A percentile compares a stretch with the other conserved stretches of the same genome.
phyloP scores from a whole-genome alignment of 2,329 filamentous ascomycete species.

The Aspergillus pseudoviridinutans region DNA sequence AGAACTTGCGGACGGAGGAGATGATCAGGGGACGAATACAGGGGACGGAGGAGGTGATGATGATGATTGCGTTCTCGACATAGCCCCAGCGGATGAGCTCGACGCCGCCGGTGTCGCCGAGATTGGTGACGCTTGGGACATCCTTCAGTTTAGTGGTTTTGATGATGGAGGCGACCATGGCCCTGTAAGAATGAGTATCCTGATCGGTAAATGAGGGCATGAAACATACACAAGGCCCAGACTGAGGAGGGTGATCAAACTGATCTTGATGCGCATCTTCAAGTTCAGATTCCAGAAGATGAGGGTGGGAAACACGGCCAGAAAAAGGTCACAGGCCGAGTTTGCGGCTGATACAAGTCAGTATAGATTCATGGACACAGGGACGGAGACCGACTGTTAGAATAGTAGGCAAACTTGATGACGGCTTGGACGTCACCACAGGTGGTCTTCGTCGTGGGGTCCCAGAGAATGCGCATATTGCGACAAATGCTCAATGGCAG shows the following conservation, averaged over 20 bases:
- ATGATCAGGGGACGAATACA: slow-evolving; percentile 29
- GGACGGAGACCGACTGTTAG: slow-evolving; percentile 17
- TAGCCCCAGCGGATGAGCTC: slow-evolving; percentile 30
- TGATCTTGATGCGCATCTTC: slow-evolving; percentile 25
- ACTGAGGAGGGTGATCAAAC: slow-evolving; percentile 24
- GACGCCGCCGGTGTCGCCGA: slow-evolving; percentile 20
- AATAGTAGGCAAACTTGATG: slow-evolving; percentile 28
- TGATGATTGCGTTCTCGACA: slow-evolving; percentile 26
- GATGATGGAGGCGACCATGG: slow-evolving; percentile 30
- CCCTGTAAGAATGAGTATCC: slow-evolving; percentile 11
- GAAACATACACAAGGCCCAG: slow-evolving; percentile 25
- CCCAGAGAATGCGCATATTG: slow-evolving; percentile 21
- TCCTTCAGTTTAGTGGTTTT: slow-evolving; percentile 26
- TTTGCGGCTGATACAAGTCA: slow-evolving; percentile 20
- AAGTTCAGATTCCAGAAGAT: slow-evolving; percentile 30
- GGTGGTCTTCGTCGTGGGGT: slow-evolving; percentile 19
- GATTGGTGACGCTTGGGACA: slow-evolving; percentile 25
- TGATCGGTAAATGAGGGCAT: neutral
- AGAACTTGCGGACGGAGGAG: slow-evolving; percentile 28
- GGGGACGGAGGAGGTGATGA: slow-evolving; percentile 29
- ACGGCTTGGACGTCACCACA: slow-evolving; percentile 19
- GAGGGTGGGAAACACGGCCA: slow-evolving; percentile 26
- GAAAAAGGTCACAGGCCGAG: slow-evolving; percentile 25
- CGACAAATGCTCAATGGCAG: slow-evolving; percentile 26
- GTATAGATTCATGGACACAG: neutral